Percentiles rank a stretch among this genome's conserved stretches.
Evolutionary conservation across 2,329 filamentous ascomycete genomes (phyloP).

Genomic region (Penicillium brevicompactum): DNA sequence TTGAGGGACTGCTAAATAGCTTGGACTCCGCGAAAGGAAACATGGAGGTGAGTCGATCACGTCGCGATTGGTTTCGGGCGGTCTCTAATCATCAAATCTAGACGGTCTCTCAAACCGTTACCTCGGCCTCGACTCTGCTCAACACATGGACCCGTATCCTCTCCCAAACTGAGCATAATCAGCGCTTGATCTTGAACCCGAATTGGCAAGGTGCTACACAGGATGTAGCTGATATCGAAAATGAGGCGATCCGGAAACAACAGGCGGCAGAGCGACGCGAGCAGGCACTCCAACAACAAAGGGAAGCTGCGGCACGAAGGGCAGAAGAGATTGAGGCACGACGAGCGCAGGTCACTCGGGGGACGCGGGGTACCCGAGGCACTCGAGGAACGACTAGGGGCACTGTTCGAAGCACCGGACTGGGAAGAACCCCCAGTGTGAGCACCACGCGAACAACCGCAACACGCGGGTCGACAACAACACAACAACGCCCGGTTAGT

Average conservation of each 20-base stretch:
- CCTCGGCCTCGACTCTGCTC: constrained; percentile 82
- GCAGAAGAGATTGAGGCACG: constrained; percentile 53
- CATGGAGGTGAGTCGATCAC: constrained; percentile 44
- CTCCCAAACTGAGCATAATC: constrained; percentile 96
- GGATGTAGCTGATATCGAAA: constrained; percentile 84
- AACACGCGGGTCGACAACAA: constrained; percentile 34
- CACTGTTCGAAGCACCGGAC: constrained; percentile 35
- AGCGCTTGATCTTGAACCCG: constrained; percentile 84
- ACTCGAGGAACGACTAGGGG: constrained; percentile 38
- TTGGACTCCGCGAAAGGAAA: constrained; percentile 52
- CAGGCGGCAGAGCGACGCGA: constrained; percentile 76
- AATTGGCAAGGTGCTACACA: constrained; percentile 86
- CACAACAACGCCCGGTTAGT: constrained; percentile 38
- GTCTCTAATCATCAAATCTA: constrained; percentile 32
- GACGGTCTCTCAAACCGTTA: constrained; percentile 84
- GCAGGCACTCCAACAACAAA: constrained; percentile 75
- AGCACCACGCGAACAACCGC: constrained; percentile 33
- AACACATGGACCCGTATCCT: constrained; percentile 96
- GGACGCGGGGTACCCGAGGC: constrained; percentile 32
- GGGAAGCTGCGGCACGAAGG: constrained; percentile 65
- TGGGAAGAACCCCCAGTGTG: constrained; percentile 41
- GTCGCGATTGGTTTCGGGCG: background rate
- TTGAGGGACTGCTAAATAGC: constrained; percentile 62
- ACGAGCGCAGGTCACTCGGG: constrained; percentile 37
- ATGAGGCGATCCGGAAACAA: constrained; percentile 71